Percentiles rank a stretch among this genome's conserved stretches.
phyloP scores from a whole-genome alignment of 768 basidiomycete genomes.

The Termitomyces heimii region DNA sequence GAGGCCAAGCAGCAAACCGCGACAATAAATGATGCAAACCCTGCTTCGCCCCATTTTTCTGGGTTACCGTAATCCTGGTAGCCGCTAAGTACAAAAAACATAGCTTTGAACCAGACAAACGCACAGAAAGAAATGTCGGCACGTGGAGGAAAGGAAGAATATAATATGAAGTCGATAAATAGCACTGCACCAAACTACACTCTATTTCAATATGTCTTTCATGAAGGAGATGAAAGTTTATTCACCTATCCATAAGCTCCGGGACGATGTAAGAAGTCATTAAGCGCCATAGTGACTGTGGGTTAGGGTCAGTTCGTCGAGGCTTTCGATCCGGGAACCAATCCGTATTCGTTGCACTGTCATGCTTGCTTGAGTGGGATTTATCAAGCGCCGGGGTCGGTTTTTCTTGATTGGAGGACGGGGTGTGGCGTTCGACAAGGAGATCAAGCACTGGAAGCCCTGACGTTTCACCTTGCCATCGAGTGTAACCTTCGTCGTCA shows the following conservation, averaged over 20 bases:
- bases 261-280: constrained; percentile 84
- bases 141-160: constrained; percentile 90
- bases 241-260: constrained; percentile 90
- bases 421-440: constrained; percentile 64
- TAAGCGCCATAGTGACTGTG: constrained; percentile 81
- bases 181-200: constrained; percentile 70
- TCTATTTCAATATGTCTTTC: constrained; percentile 2
- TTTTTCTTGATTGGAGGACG: constrained; percentile 23
- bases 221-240: constrained; percentile 16
- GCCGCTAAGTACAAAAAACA: constrained; percentile 11
- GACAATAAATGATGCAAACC: constrained; percentile 93
- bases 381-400: constrained; percentile 19
- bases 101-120: constrained; percentile 16
- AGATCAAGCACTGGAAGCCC: constrained; percentile 86
- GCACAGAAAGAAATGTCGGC: constrained; percentile 77
- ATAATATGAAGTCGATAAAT: constrained; percentile 90
- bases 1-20: constrained; percentile 88
- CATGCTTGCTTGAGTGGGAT: constrained; percentile 22
- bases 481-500: constrained; percentile 81
- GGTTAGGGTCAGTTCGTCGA: constrained; percentile 72
- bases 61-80: constrained; percentile 87
- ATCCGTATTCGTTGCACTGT: constrained; percentile 34
- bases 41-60: constrained; percentile 92
- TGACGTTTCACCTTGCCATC: constrained; percentile 92
- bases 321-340: constrained; percentile 86